Base-by-base conservation (phyloP, 805 yeast species). In the Danielia reshetovae region DNA sequence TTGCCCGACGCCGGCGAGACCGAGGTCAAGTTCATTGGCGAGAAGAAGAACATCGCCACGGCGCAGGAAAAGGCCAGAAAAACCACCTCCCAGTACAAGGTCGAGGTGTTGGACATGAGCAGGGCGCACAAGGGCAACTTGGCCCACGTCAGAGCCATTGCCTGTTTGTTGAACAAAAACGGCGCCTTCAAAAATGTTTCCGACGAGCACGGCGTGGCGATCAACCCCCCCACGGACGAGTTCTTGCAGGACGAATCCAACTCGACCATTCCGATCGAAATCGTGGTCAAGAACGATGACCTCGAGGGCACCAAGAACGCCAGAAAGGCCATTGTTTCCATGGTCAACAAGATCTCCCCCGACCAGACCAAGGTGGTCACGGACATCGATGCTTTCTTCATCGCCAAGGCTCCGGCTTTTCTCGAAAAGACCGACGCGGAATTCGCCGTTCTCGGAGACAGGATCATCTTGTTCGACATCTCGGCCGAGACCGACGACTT, bases 111-210 rank as follows among this genome's bases (percentile, higher is more conserved):
- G 52, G 95, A 88, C 51, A 80, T 93, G 58, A 79, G 94, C 8
- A 81, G 76, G 59, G 95, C 97, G 19, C 97, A 93, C 57, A 85
- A 87, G 51, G 85, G 84, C 45, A 77, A 85, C 53, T 54, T 75
- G 34, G 57, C 65, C 12, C 97, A 93, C 51, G 96, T 95, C 7
- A 75, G 77, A 42, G 73, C 79, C 26, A 68, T 93, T 38, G 81
- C 87, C 27, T 70, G 81, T 9, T 85, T 70, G 56, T 81, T 93
- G 46, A 56, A 62, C 35, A 67, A 73, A 41, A 65, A 75, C 38
- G 72, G 75, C 21, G 55, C 65, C 24, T 71, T 82, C 45, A 49
- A 60, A 27, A 38, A 45, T n/a, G 58, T 77, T 41, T 65, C 67
- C 16, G 43, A 51, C 2, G 62, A 55, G 12, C 50, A 62, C 41